phyloP scores from a whole-genome alignment of 176 grass and related monocot genomes.

The Typha latifolia region DNA sequence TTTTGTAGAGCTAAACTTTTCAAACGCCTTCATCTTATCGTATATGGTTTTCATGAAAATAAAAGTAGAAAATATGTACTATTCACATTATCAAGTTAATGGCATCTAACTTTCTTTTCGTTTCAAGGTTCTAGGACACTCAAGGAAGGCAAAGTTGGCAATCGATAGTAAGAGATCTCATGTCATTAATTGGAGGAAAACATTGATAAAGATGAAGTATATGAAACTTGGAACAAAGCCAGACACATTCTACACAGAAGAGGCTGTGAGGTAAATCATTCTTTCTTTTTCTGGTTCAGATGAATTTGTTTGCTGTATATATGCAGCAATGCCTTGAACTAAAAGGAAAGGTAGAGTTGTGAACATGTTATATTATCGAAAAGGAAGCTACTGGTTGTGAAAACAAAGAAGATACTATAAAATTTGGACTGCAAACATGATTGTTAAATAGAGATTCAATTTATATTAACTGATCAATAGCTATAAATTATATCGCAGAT shows the following conservation, averaged over 20 bases:
- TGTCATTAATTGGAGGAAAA: constrained; percentile 23
- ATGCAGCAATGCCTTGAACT: too few relatives aligned
- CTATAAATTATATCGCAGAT: constrained; percentile 36
- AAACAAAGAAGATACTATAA: too few relatives aligned
- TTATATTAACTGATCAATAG: too few relatives aligned
- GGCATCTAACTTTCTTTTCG: not conserved
- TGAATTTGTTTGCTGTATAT: not conserved
- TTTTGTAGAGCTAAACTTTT: too few relatives aligned
- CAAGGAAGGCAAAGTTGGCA: constrained; percentile 5
- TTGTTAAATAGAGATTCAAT: too few relatives aligned
- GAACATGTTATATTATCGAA: too few relatives aligned
- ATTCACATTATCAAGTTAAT: not conserved
- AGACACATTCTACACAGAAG: constrained; percentile 82
- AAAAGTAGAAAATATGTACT: not conserved
- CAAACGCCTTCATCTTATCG: too few relatives aligned
- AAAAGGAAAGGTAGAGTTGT: too few relatives aligned
- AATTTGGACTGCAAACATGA: too few relatives aligned
- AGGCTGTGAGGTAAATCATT: constrained; percentile 60
- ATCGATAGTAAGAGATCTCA: constrained; percentile 8
- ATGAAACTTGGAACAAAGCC: constrained; percentile 96
- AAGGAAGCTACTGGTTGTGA: too few relatives aligned
- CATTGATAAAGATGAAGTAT: constrained; percentile 63
- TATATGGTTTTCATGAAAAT: not conserved
- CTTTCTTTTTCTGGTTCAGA: not conserved
- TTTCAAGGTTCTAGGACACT: not conserved